Percentiles rank a stretch among this genome's conserved stretches.
phyloP scores from a whole-genome alignment of 2,329 filamentous ascomycete genomes.

The Cladobotryum protrusum region DNA sequence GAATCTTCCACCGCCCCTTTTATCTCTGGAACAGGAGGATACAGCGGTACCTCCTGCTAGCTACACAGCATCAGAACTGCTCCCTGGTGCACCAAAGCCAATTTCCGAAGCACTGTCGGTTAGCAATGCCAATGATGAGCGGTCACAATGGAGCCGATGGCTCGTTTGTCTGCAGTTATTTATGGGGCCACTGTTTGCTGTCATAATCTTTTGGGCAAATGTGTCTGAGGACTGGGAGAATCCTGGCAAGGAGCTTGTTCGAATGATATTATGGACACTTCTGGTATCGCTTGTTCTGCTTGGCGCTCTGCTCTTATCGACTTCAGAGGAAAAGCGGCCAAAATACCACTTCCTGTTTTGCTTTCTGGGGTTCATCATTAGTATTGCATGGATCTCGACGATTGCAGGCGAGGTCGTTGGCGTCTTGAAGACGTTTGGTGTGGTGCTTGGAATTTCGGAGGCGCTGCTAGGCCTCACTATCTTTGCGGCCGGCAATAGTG shows the following conservation, averaged over 20 bases:
- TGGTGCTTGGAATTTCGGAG: conserved; percentile 88
- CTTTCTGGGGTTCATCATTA: conserved; percentile 83
- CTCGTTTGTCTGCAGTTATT: conserved; percentile 80
- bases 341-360: conserved; percentile 74
- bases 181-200: conserved; percentile 77
- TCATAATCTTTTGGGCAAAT: conserved; percentile 69
- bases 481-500: conserved; percentile 91
- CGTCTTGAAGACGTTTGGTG: conserved; percentile 85
- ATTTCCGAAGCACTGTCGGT: conserved; percentile 27
- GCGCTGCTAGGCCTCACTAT: conserved; percentile 91
- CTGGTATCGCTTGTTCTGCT: conserved; percentile 63
- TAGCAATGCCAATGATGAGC: conserved; percentile 31
- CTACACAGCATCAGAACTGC: not conserved
- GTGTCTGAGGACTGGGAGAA: conserved; percentile 51
- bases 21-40: conserved; percentile 18
- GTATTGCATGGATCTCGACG: conserved; percentile 93
- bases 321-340: conserved; percentile 60
- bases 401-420: conserved; percentile 95
- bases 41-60: conserved; percentile 11
- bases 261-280: conserved; percentile 58
- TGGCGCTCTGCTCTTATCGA: conserved; percentile 59
- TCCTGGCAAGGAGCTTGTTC: conserved; percentile 45
- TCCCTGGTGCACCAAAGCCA: conserved; percentile 20
- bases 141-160: conserved; percentile 81
- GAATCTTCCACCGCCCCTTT: conserved; percentile 13